Evolutionary conservation across 1,139 yeast genomes (phyloP).

Genomic region (Blastobotrys arbuscula): DNA sequence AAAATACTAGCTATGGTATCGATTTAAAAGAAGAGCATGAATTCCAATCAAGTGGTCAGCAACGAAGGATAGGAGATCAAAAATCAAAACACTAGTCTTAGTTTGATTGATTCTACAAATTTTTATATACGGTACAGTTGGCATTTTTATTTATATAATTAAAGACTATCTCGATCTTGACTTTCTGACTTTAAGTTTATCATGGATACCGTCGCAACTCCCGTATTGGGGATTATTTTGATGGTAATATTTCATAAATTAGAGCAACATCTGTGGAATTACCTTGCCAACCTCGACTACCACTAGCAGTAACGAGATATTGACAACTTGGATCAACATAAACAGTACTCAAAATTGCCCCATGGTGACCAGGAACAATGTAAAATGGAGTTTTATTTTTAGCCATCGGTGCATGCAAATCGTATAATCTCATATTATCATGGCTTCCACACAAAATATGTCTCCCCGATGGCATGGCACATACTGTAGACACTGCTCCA

Average conservation of each 20-base stretch:
- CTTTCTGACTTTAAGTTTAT: too few relatives aligned
- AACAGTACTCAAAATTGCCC: constrained; percentile 58
- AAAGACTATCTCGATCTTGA: too few relatives aligned
- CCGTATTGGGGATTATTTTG: constrained; percentile 1
- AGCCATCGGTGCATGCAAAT: constrained; percentile 46
- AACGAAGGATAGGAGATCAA: too few relatives aligned
- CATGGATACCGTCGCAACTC: too few relatives aligned
- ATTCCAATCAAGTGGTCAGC: too few relatives aligned
- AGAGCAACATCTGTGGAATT: constrained; percentile 71
- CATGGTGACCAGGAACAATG: constrained; percentile 61
- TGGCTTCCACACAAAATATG: constrained; percentile 82
- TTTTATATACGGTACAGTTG: too few relatives aligned
- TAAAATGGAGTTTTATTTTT: constrained; percentile 42
- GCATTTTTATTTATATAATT: too few relatives aligned
- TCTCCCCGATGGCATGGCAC: constrained; percentile 74
- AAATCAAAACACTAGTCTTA: too few relatives aligned
- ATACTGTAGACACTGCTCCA: constrained; percentile 83
- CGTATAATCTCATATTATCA: constrained; percentile 85
- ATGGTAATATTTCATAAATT: constrained; percentile 60
- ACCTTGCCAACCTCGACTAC: constrained; percentile 95
- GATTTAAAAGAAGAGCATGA: too few relatives aligned
- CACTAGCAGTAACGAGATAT: constrained; percentile 86
- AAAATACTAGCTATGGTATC: too few relatives aligned
- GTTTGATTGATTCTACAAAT: too few relatives aligned
- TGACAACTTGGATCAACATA: constrained; percentile 83